Conservation (phyloP, 2,329 filamentous ascomycete genomes). For the Paecilomyces sp. region DNA sequence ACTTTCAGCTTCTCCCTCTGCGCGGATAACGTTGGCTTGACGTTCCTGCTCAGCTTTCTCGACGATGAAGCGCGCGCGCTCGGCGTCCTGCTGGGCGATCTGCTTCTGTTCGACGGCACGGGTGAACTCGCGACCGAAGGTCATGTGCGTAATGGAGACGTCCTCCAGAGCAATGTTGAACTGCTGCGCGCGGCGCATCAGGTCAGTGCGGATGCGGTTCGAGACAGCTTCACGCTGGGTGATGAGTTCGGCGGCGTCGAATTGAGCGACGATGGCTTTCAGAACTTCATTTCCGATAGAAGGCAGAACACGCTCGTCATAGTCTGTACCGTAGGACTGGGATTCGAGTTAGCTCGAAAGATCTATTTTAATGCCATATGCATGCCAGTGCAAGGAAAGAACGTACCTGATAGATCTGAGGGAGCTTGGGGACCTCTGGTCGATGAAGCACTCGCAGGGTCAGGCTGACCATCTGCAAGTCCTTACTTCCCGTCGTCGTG, state of each 20-base stretch:
- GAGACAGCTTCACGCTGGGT: slow-evolving; percentile 97
- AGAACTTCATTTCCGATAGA: slow-evolving; percentile 99
- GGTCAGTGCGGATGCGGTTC: slow-evolving; percentile 85
- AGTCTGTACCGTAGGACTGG: slow-evolving; percentile 93
- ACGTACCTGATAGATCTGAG: slow-evolving; percentile 95
- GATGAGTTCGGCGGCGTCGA: slow-evolving; percentile 97
- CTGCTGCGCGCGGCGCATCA: slow-evolving; percentile 85
- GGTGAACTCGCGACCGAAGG: slow-evolving; percentile 98
- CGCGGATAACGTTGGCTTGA: slow-evolving; percentile 96
- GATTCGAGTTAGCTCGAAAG: slow-evolving; percentile 1
- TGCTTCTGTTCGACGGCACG: slow-evolving; percentile 99
- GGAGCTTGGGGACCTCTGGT: slow-evolving; percentile 84
- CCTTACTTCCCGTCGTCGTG: slow-evolving; percentile 96
- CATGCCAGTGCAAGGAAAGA: not conserved
- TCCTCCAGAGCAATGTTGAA: slow-evolving; percentile 99
- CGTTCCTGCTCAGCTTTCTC: slow-evolving; percentile 98
- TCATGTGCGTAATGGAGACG: slow-evolving; percentile 99
- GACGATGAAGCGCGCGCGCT: slow-evolving; percentile 95
- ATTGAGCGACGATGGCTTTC: slow-evolving; percentile 96
- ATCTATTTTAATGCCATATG: not conserved
- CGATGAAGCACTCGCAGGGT: slow-evolving; percentile 92
- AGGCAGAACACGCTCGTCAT: slow-evolving; percentile 95
- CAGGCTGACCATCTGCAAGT: slow-evolving; percentile 99
- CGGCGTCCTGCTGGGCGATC: slow-evolving; percentile 97
- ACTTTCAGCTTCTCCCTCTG: slow-evolving; percentile 94